Evolutionary conservation across 2,329 filamentous ascomycete genomes (phyloP).

Genomic region (Colletotrichum acutatum): DNA sequence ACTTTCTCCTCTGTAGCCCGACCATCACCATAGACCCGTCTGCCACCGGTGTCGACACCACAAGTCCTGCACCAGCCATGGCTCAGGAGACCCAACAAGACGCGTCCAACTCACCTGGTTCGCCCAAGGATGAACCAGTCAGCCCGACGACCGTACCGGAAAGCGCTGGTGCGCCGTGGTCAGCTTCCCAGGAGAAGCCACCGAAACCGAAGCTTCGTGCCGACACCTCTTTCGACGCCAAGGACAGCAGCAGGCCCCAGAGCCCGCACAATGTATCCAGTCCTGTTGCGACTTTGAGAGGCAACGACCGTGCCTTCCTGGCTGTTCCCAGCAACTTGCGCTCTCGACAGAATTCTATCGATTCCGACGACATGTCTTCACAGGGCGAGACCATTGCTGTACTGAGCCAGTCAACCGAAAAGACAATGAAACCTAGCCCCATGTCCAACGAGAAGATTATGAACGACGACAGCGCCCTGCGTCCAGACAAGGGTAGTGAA

Average conservation of each 20-base stretch:
- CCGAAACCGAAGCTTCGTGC: constrained; percentile 58
- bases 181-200: constrained; percentile 39
- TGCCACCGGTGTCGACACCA: constrained; percentile 44
- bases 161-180: constrained; percentile 42
- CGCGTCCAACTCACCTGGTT: constrained; percentile 47
- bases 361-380: constrained; percentile 72
- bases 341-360: constrained; percentile 76
- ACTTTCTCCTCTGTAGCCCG: constrained; percentile 49
- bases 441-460: constrained; percentile 66
- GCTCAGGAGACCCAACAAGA: constrained; percentile 41
- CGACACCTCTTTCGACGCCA: constrained; percentile 72
- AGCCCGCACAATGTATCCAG: constrained; percentile 80
- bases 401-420: constrained; percentile 55
- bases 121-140: constrained; percentile 51
- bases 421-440: constrained; percentile 52
- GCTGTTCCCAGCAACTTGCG: constrained; percentile 71
- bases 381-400: constrained; percentile 71
- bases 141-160: constrained; percentile 53
- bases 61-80: constrained; percentile 43
- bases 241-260: constrained; percentile 67
- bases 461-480: constrained; percentile 75
- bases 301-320: constrained; percentile 66
- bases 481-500: constrained; percentile 80
- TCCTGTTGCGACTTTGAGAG: constrained; percentile 57
- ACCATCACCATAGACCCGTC: constrained; percentile 67